Evolutionary conservation across 768 basidiomycete species (phyloP).

Genomic region (Amanita jacksonii): DNA sequence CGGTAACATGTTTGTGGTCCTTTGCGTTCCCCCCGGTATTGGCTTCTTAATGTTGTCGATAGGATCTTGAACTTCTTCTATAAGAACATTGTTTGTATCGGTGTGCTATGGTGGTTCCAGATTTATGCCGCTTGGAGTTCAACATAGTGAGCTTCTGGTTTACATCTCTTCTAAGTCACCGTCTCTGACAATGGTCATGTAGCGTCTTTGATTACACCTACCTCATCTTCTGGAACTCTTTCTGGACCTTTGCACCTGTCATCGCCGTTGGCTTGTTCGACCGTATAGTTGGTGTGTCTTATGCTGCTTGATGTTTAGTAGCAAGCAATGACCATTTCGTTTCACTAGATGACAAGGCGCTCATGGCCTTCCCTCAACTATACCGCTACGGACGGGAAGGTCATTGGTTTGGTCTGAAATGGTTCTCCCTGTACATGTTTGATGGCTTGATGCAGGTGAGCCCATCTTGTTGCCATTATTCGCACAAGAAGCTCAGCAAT

Average conservation of each 20-base stretch:
- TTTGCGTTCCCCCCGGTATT: too few relatives aligned
- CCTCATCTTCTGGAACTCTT: slow-evolving; percentile 94
- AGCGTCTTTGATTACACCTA: slow-evolving; percentile 82
- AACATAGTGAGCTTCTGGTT: slow-evolving; percentile 67
- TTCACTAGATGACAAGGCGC: slow-evolving; percentile 56
- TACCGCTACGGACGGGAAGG: slow-evolving; percentile 80
- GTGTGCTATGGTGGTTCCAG: slow-evolving; percentile 96
- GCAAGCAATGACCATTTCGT: not conserved
- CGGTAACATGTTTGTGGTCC: slow-evolving; percentile 84
- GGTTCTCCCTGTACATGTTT: slow-evolving; percentile 69
- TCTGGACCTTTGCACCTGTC: slow-evolving; percentile 89
- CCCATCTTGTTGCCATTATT: slow-evolving; percentile 8
- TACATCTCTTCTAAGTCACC: not conserved
- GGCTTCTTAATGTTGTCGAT: too few relatives aligned
- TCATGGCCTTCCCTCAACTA: slow-evolving; percentile 87
- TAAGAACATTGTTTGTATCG: slow-evolving; percentile 96
- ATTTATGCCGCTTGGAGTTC: slow-evolving; percentile 94
- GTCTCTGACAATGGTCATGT: not conserved
- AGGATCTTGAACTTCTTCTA: slow-evolving; percentile 99
- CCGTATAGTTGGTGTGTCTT: slow-evolving; percentile 62
- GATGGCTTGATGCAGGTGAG: slow-evolving; percentile 75
- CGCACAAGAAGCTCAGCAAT: not conserved
- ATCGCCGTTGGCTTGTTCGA: slow-evolving; percentile 95
- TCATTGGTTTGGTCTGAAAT: slow-evolving; percentile 64
- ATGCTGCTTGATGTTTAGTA: not conserved